Percentiles rank a stretch among this genome's conserved stretches.
Conservation (phyloP, 768 basidiomycete species). For the Lactarius hengduanensis region DNA sequence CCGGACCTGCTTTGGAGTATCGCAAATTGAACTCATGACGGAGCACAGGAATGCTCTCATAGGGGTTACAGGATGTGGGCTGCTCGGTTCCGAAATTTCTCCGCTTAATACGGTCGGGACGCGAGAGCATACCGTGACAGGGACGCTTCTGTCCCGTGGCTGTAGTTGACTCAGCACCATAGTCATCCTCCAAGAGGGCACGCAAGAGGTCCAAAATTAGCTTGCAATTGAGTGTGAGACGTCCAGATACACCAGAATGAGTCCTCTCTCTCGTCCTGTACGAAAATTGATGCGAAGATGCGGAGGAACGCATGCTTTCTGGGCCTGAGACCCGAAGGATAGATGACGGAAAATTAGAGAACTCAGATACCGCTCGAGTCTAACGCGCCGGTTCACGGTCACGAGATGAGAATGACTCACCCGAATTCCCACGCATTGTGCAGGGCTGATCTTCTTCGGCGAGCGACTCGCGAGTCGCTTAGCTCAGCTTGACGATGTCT, state of each 20-base stretch:
- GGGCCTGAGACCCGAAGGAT: background rate
- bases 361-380: background rate
- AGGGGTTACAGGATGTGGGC: background rate
- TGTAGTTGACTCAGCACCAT: constrained; percentile 1
- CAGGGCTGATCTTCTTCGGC: background rate
- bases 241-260: constrained; percentile 3
- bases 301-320: constrained; percentile 19
- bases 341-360: background rate
- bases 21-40: constrained; percentile 24
- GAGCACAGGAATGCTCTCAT: constrained; percentile 20
- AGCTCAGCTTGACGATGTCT: constrained; percentile 51
- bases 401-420: constrained; percentile 13
- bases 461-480: background rate
- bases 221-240: constrained; percentile 17
- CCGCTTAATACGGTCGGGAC: constrained; percentile 10
- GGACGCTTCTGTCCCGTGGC: constrained; percentile 21
- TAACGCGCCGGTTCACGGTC: constrained; percentile 10
- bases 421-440: constrained; percentile 5
- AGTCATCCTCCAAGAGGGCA: background rate
- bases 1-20: constrained; percentile 16
- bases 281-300: constrained; percentile 20
- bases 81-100: constrained; percentile 1
- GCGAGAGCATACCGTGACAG: background rate
- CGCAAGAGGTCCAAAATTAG: constrained; percentile 16
- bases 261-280: constrained; percentile 16